phyloP scores from a whole-genome alignment of 768 basidiomycete species.

The Pluteus cervinus region DNA sequence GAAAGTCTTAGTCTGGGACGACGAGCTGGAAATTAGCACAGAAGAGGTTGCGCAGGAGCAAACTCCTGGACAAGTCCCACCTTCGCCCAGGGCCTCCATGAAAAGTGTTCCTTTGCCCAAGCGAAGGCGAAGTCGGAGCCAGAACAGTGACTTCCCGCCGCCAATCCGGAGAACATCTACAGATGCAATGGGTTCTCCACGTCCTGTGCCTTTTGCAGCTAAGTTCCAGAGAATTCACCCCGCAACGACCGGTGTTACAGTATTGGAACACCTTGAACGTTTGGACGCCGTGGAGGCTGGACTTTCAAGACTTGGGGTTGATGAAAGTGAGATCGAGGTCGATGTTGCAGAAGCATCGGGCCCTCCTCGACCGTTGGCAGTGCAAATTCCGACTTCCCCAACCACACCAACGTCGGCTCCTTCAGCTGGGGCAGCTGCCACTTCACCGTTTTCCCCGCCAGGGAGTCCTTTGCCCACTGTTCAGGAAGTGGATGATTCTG shows the following conservation, averaged over 20 bases:
- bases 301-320: conserved; percentile 64
- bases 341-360: conserved; percentile 56
- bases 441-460: conserved; percentile 51
- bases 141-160: conserved; percentile 69
- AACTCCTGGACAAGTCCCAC: conserved; percentile 23
- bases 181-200: conserved; percentile 53
- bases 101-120: conserved; percentile 55
- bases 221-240: conserved; percentile 82
- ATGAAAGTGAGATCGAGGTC: conserved; percentile 48
- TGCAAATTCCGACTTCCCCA: conserved; percentile 15
- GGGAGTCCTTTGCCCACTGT: conserved; percentile 56
- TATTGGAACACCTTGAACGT: conserved; percentile 81
- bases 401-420: conserved; percentile 21
- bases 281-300: conserved; percentile 80
- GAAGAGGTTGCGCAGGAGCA: conserved; percentile 47
- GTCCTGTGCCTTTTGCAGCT: conserved; percentile 79
- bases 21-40: conserved; percentile 76
- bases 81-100: conserved; percentile 58
- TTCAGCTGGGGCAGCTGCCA: conserved; percentile 21
- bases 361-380: no score
- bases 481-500: conserved; percentile 45
- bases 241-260: conserved; percentile 80
- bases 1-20: conserved; percentile 81
- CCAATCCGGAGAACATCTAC: conserved; percentile 60
- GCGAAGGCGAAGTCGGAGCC: conserved; percentile 53